phyloP scores from a whole-genome alignment of 1,284 basidiomycete species.

The Volvariella surrecta region DNA sequence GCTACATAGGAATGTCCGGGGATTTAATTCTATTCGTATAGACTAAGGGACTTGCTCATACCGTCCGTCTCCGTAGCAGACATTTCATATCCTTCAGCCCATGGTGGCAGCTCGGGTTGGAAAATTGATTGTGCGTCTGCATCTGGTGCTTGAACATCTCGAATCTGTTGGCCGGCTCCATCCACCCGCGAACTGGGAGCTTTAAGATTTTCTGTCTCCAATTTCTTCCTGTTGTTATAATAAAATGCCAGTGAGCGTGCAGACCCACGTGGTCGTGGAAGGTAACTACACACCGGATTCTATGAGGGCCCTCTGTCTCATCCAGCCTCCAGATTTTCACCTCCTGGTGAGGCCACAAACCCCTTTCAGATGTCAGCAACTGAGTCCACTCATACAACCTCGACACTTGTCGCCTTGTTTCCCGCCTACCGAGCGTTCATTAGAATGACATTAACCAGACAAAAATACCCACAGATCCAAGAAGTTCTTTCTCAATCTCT shows the following conservation, averaged over 20 bases:
- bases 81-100: conserved; percentile 75
- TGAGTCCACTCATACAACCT: conserved; percentile 51
- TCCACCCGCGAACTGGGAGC: conserved; percentile 43
- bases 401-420: conserved; percentile 60
- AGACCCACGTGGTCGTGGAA: too few species aligned
- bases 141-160: conserved; percentile 54
- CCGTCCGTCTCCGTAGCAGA: conserved; percentile 57
- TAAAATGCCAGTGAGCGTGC: too few species aligned
- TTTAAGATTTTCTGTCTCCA: conserved; percentile 54
- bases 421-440: conserved; percentile 38
- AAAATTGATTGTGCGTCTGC: conserved; percentile 41
- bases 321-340: conserved; percentile 67
- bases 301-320: conserved; percentile 83
- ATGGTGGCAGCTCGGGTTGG: conserved; percentile 61
- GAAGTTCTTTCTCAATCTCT: conserved; percentile 58
- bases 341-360: conserved; percentile 65
- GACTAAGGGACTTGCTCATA: conserved; percentile 16
- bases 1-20: conserved; percentile 5
- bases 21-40: neutral
- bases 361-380: conserved; percentile 60
- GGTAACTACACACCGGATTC: conserved; percentile 49
- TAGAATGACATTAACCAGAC: conserved; percentile 2
- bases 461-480: conserved; percentile 55
- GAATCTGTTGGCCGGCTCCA: conserved; percentile 30
- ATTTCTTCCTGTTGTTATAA: conserved; percentile 68